Percentiles rank a stretch among this genome's conserved stretches.
These are phyloP conservation scores for Melaleuca alternifolia DNA, from an alignment of 345 rosid genomes.

Conservation along the genomic window DNA sequence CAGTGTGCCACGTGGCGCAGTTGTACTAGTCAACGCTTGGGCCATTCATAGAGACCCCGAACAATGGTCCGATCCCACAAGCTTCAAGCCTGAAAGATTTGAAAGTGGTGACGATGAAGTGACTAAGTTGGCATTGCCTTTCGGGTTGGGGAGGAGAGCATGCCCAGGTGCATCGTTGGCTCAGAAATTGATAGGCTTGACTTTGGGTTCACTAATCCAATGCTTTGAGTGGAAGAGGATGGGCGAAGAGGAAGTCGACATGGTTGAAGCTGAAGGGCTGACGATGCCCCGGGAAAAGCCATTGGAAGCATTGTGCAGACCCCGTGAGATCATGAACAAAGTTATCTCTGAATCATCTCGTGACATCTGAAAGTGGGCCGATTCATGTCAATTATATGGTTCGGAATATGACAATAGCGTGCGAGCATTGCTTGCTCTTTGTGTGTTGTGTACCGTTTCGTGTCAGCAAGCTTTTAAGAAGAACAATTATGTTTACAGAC, in stretches of 20 bases:
- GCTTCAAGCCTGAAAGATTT: not conserved
- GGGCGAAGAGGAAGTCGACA: constrained; percentile 23
- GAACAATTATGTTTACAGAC: no score
- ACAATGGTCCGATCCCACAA: not conserved
- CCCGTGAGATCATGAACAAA: not conserved
- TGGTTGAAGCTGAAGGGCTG: constrained; percentile 30
- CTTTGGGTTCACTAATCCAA: constrained; percentile 35
- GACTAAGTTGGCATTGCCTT: not conserved
- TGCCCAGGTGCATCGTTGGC: constrained; percentile 16
- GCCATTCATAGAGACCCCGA: not conserved
- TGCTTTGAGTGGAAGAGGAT: constrained; percentile 45
- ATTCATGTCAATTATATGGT: no score
- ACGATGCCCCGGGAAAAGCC: constrained; percentile 32
- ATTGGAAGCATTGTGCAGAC: constrained; percentile 22
- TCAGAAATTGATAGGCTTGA: not conserved
- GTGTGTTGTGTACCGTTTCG: no score
- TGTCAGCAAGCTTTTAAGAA: no score
- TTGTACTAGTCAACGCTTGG: not conserved
- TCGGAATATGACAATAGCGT: no score
- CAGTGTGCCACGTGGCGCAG: not conserved
- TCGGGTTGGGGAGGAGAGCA: constrained; percentile 21
- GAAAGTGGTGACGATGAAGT: not conserved
- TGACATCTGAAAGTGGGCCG: not conserved
- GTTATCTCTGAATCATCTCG: not conserved
- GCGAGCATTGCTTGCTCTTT: no score